Evolutionary conservation across 805 yeast species (phyloP).

Genomic region (Schwanniomyces vanrijiae): DNA sequence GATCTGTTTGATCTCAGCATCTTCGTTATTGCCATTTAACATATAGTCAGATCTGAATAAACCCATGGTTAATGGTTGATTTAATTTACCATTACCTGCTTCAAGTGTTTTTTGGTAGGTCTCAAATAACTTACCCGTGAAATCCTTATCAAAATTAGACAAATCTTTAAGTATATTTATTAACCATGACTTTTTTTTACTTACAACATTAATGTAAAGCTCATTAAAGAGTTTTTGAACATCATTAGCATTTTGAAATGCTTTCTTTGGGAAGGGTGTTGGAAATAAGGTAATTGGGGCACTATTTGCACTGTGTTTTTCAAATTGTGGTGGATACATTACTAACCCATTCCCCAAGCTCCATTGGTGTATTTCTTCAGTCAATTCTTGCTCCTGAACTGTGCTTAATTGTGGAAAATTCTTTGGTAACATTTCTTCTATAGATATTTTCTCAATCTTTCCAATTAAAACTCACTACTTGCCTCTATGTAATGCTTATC

Average conservation of each 20-base stretch:
- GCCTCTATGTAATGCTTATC: background rate
- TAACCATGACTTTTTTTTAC: constrained; percentile 60
- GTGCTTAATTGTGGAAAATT: constrained; percentile 33
- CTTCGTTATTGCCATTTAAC: constrained; percentile 34
- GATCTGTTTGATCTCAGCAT: constrained; percentile 72
- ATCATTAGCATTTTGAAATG: constrained; percentile 63
- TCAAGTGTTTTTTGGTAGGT: constrained; percentile 51
- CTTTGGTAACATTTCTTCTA: constrained; percentile 14
- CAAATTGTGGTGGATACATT: constrained; percentile 69
- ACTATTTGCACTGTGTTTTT: constrained; percentile 43
- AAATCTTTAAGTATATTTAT: constrained; percentile 51
- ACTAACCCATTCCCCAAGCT: constrained; percentile 74
- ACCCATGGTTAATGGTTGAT: constrained; percentile 74
- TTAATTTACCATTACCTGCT: constrained; percentile 41
- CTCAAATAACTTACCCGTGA: constrained; percentile 77
- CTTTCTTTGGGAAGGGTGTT: constrained; percentile 73
- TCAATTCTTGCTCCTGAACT: constrained; percentile 29
- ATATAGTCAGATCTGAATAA: constrained; percentile 90
- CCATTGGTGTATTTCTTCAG: constrained; percentile 67
- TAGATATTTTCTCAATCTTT: constrained; percentile 6
- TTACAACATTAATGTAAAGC: constrained; percentile 68
- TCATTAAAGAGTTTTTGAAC: constrained; percentile 72
- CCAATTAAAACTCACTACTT: background rate
- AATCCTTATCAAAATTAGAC: constrained; percentile 63
- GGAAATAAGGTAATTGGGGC: constrained; percentile 94